Base-by-base conservation (phyloP, 768 basidiomycete species). In the Leccinum imitatum region DNA sequence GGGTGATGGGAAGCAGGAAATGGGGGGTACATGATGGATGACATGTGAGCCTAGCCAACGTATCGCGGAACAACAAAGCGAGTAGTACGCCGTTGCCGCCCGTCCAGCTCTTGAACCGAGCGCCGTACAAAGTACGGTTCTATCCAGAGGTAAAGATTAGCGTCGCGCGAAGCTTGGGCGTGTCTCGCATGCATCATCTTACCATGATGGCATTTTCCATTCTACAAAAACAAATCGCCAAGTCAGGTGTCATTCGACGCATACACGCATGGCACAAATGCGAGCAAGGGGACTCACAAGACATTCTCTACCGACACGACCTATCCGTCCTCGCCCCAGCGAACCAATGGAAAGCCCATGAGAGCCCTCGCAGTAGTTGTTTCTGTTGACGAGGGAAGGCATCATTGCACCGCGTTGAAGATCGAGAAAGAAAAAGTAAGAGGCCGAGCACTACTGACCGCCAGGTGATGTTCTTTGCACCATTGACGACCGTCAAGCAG, bases 101-200 rank as follows among this genome's bases (percentile, higher is more conserved):
- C 1, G 82, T 81, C 84, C 84, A 86, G 66, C 85, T 86, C 74
- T 86, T 86, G 75, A 86, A 87, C 10, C 85, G 79, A n/a, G 84
- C 85, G 7, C 74, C 85, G 58, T 86, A 86, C 3, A 85, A 70
- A 0, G 79, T 70, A 55, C 79, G 77, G 62, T 79, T 79, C 84
- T 85, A 57, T 41, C 17, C 7, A 41, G 39, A 41, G n/a, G 46
- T 47, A 14, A 48, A 48, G 13, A n/a, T 25, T 8, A 15, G 19
- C 15, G 48, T 50, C 13, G 15, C 17, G 17, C 6, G 17, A 39
- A 3, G 15, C 37, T 17, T 14, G 7, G n/a, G 21, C 7, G 23
- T 25, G 7, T 25, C 19, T 25, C 23, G 47, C 13, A 48, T 13
- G 47, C 13, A 15, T 48, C 13, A 44, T 44, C 19, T 8, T 30